Base-by-base conservation (phyloP, 805 yeast genomes). In the Pichia scutulata region DNA sequence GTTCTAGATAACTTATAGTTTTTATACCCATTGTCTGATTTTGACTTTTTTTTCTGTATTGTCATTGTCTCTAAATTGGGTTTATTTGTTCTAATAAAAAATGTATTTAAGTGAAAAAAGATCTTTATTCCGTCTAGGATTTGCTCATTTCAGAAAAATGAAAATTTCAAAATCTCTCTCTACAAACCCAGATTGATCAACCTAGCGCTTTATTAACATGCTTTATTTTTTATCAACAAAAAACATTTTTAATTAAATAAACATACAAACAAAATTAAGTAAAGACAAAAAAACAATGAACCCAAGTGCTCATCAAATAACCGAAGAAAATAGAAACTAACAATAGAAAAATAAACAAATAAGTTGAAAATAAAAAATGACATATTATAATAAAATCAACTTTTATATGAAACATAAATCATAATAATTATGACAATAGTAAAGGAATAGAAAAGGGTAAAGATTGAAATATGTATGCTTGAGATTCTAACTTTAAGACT, bases 1-100 rank as follows among this genome's bases (percentile, higher is more conserved):
- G 7, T 12, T 10, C 48, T 46, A 23, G 41, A 24, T 8, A 51
- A 28, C 23, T 45, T 53, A 22, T 47, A 43, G 14, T 50, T 48
- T 14, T 23, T 19, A 37, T 54, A 54, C 24, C 24, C 45, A 7
- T n/a, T 41, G 7, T 28, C 22, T 33, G n/a, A 33, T 39, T 46
- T 53, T 2, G 33, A 21, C 23, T 41, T 41, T 26, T 49, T 53
- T 12, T 41, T 25, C 1, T 13, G 14, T 40, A 7, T 13, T 19
- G 44, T 28, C 49, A 46, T 46, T 39, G 16, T 23, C 4, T 9
- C 3, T 16, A 33, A 33, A 6, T n/a, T 28, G 6, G 26, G 26
- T 24, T 24, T 24, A 7, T 24, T 24, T 24, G 8, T 24, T 24
- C 8, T 24, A 24, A 24, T 24, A 6, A n/a, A n/a, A n/a, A n/a